These are phyloP conservation scores for Cyclocybe cylindracea DNA, from an alignment of 768 basidiomycete genomes.

Conservation along the genomic window DNA sequence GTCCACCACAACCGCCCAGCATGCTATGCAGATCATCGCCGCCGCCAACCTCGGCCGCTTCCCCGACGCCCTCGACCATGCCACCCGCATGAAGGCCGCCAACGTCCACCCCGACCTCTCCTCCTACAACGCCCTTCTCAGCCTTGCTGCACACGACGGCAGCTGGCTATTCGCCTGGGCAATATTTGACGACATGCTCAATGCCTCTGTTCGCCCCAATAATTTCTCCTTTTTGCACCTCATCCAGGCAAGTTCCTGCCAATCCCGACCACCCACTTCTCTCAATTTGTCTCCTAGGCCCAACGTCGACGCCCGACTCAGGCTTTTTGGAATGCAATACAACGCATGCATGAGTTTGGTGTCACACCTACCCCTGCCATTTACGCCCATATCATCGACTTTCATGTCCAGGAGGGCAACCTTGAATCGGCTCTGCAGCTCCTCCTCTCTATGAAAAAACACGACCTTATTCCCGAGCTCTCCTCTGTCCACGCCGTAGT, in stretches of 20 bases:
- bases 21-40: conserved; percentile 35
- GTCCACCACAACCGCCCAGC: conserved; percentile 15
- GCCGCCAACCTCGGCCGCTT: conserved; percentile 38
- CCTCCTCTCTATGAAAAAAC: conserved; percentile 57
- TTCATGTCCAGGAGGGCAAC: conserved; percentile 46
- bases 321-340: conserved; percentile 49
- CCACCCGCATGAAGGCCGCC: conserved; percentile 58
- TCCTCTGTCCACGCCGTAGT: conserved; percentile 54
- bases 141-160: conserved; percentile 43
- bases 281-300: conserved; percentile 36
- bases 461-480: conserved; percentile 51
- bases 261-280: neutral
- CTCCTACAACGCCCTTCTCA: conserved; percentile 60
- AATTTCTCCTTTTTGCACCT: conserved; percentile 57
- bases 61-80: conserved; percentile 42
- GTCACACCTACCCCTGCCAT: conserved; percentile 53
- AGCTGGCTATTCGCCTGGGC: conserved; percentile 59
- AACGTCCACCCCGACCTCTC: conserved; percentile 52
- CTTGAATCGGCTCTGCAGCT: conserved; percentile 67
- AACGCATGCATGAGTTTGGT: conserved; percentile 52
- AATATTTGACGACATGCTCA: conserved; percentile 68
- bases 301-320: conserved; percentile 38
- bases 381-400: conserved; percentile 54
- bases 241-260: conserved; percentile 47
- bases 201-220: conserved; percentile 48